A percentile compares a stretch with the other conserved stretches of the same genome.
phyloP scores from a whole-genome alignment of 2,329 filamentous ascomycete species.

The Colletotrichum sublineola region DNA sequence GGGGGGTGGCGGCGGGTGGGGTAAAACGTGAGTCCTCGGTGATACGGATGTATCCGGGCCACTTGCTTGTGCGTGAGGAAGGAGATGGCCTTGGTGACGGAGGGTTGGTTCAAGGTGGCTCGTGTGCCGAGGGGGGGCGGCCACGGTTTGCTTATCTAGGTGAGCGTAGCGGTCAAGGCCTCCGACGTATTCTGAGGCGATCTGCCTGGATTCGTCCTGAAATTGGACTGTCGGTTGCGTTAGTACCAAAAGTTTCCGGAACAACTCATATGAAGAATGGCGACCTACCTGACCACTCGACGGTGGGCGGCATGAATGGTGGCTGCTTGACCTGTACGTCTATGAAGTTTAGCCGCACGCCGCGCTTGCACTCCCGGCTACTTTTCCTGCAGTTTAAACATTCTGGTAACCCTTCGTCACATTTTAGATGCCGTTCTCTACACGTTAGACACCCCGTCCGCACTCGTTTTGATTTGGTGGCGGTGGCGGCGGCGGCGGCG shows the following conservation, averaged over 20 bases:
- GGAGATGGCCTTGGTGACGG: constrained; percentile 45
- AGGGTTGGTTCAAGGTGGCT: constrained; percentile 47
- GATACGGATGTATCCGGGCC: constrained; percentile 35
- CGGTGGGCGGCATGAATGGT: constrained; percentile 70
- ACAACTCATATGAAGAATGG: neutral
- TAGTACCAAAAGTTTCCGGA: neutral
- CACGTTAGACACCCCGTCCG: constrained; percentile 93
- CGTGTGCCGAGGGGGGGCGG: constrained; percentile 42
- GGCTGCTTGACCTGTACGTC: constrained; percentile 82
- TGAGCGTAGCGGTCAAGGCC: constrained; percentile 80
- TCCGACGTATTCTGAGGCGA: constrained; percentile 90
- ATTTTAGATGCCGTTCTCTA: constrained; percentile 90
- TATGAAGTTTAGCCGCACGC: constrained; percentile 91
- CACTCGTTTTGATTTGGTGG: constrained; percentile 82
- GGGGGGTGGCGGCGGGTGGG: constrained; percentile 27
- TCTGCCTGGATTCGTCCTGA: constrained; percentile 88
- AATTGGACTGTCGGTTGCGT: constrained; percentile 72
- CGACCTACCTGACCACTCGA: constrained; percentile 73
- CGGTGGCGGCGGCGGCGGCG: constrained; percentile 42
- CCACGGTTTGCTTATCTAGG: constrained; percentile 53
- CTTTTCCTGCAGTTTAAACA: constrained; percentile 90
- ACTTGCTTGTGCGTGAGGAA: constrained; percentile 33
- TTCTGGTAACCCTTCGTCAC: constrained; percentile 78
- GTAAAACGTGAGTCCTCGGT: constrained; percentile 28
- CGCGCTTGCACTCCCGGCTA: constrained; percentile 85